Conservation (phyloP, 2,329 filamentous ascomycete species). For the Fonsecaea pugnacius region DNA sequence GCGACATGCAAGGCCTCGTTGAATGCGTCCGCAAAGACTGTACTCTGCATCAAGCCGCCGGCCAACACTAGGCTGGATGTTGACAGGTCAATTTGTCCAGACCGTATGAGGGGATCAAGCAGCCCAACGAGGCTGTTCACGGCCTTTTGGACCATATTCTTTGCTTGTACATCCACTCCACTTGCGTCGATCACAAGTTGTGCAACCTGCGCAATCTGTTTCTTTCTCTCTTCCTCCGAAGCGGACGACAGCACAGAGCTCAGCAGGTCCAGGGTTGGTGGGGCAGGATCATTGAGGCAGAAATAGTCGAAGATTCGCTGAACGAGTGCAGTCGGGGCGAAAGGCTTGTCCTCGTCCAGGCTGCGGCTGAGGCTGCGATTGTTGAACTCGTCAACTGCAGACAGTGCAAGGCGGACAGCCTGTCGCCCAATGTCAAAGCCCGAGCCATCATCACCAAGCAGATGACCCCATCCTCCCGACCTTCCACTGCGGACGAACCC, state of each 20-base stretch:
- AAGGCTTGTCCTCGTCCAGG: background rate
- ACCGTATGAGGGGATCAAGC: background rate
- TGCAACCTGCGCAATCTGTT: conserved; percentile 15
- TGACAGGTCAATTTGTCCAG: background rate
- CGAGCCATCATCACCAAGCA: conserved; percentile 52
- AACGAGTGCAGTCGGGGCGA: background rate
- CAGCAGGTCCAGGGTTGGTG: conserved; percentile 12
- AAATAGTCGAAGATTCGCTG: conserved; percentile 5
- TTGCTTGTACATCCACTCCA: conserved; percentile 6
- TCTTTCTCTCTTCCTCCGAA: conserved; percentile 12
- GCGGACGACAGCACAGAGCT: conserved; percentile 8
- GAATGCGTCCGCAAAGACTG: conserved; percentile 1
- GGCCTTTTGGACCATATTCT: conserved; percentile 8
- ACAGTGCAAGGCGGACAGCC: conserved; percentile 44
- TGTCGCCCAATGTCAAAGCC: conserved; percentile 49
- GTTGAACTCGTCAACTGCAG: conserved; percentile 39
- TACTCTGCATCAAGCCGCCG: conserved; percentile 21
- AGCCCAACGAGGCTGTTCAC: background rate
- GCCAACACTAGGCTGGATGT: conserved; percentile 13
- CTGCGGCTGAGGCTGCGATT: background rate
- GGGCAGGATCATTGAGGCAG: background rate
- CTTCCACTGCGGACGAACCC: conserved; percentile 42
- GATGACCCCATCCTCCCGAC: conserved; percentile 51
- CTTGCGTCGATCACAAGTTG: conserved; percentile 17
- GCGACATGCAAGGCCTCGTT: background rate